Evolutionary conservation across 495 filamentous ascomycete genomes (phyloP).

Genomic region (Hypoxylon fragiforme): DNA sequence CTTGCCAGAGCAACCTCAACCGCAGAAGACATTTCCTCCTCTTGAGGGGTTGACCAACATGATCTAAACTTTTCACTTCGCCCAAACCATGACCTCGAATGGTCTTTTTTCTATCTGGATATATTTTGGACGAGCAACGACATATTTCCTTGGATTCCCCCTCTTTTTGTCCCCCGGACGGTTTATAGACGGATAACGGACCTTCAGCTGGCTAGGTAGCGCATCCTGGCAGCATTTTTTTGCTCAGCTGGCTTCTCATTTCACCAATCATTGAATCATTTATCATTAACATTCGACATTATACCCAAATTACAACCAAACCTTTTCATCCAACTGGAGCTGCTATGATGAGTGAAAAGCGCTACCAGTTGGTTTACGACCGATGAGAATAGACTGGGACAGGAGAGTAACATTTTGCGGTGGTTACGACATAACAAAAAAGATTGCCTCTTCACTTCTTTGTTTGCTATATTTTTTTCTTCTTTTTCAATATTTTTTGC

Average conservation of each 20-base stretch:
- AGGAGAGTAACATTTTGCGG: constrained; percentile 16
- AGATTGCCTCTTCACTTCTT: constrained; percentile 30
- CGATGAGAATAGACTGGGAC: constrained; percentile 31
- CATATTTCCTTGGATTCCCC: constrained; percentile 16
- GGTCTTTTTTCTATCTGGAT: constrained; percentile 11
- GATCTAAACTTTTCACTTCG: constrained; percentile 39
- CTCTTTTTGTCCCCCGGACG: background rate
- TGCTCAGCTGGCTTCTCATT: constrained; percentile 8
- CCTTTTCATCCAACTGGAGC: constrained; percentile 7
- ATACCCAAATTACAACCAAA: constrained; percentile 24
- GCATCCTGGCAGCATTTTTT: constrained; percentile 1
- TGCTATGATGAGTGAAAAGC: constrained; percentile 28
- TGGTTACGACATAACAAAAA: constrained; percentile 27
- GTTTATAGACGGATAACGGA: constrained; percentile 27
- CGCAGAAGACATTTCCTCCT: constrained; percentile 35
- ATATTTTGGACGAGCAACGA: constrained; percentile 23
- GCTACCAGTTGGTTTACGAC: constrained; percentile 28
- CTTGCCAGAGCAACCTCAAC: constrained; percentile 37
- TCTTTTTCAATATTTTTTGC: constrained; percentile 1
- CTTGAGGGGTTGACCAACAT: constrained; percentile 47
- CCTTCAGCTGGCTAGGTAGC: constrained; percentile 3
- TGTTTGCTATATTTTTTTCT: constrained; percentile 21
- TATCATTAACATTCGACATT: constrained; percentile 21
- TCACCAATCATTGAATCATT: constrained; percentile 6
- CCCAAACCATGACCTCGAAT: background rate